phyloP scores from a whole-genome alignment of 1,284 basidiomycete species.

The Fistulinella cinereoalba region DNA sequence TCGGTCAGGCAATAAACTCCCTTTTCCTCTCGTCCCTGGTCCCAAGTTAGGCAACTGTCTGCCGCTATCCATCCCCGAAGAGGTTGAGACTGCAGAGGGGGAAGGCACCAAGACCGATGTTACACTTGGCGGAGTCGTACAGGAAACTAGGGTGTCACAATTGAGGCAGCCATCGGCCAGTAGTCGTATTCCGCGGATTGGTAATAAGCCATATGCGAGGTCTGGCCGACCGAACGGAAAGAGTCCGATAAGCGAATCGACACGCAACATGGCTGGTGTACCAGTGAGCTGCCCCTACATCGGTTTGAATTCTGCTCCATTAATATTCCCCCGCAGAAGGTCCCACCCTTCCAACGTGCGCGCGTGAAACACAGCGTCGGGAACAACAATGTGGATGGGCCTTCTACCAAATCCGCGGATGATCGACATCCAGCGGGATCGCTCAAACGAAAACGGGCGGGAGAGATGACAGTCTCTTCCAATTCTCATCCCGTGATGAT shows the following conservation, averaged over 20 bases:
- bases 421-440: constrained; percentile 13
- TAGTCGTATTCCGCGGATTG: constrained; percentile 69
- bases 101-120: background rate
- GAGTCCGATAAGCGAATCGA: background rate
- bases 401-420: constrained; percentile 12
- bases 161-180: constrained; percentile 52
- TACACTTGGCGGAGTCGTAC: constrained; percentile 1
- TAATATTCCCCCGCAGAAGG: constrained; percentile 11
- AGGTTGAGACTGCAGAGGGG: constrained; percentile 13
- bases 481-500: constrained; percentile 27
- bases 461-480: constrained; percentile 28
- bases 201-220: constrained; percentile 61
- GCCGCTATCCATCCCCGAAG: constrained; percentile 34
- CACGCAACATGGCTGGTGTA: background rate
- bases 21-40: constrained; percentile 42
- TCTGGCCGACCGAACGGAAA: constrained; percentile 26
- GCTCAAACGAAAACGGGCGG: constrained; percentile 44
- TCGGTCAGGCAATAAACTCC: constrained; percentile 35
- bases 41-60: constrained; percentile 16
- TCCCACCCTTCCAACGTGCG: constrained; percentile 8
- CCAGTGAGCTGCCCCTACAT: constrained; percentile 19
- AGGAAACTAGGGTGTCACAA: constrained; percentile 40
- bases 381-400: constrained; percentile 29
- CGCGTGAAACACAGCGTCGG: constrained; percentile 19
- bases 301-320: background rate